Base-by-base conservation (phyloP, 371 early-diverging fungal species). In the Saksenaea oblongispora region DNA sequence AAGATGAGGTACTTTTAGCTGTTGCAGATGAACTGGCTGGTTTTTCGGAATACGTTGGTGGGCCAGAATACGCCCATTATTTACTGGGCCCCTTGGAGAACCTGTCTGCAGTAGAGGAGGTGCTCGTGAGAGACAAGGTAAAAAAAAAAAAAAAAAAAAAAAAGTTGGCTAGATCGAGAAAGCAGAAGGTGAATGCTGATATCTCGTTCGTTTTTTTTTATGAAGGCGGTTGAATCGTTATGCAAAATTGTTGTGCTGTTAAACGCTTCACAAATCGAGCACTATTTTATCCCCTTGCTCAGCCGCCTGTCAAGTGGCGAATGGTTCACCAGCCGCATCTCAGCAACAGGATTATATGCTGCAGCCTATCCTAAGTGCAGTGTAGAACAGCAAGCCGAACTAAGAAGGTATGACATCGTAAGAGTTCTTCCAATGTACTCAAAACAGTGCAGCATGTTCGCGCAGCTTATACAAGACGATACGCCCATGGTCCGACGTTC, bases 401-500 rank as follows among this genome's bases (percentile, higher is more conserved):
- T 98, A 65, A 87, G 94, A 67, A 86, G 75, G 92, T 90, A 82
- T 55, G 69, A 47, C 17, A 27, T 10, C 15, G 9, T 31, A 62
- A 2, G 54, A 27, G 53, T 42, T 14, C 56, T 37, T 59, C 18
- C 7, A n/a, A 9, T 44, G 34, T 18, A 34, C 18, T 60, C 24
- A 53, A 44, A 4, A 17, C 34, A 11, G 24, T 60, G 1, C 68
- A 87, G 83, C 47, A 58, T 84, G 44, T 91, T 84, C 78, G 88
- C 87, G 37, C 89, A 89, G 70, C 86, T 98, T n/a, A 90, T 93
- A 69, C 86, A 89, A 71, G 99, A 99, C 75, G 97, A 97, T 60
- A 98, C 98, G 13, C 99, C 99, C 36, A 98, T 99, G 99, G 98
- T 97, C 59, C 89, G 98, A 66, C 87, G 98, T 62, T 93, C 97